Evolutionary conservation across 139 green algal genomes (phyloP), one percentile per base, ranked within the genome.

Genomic region (Chlamydomonas applanata): DNA sequence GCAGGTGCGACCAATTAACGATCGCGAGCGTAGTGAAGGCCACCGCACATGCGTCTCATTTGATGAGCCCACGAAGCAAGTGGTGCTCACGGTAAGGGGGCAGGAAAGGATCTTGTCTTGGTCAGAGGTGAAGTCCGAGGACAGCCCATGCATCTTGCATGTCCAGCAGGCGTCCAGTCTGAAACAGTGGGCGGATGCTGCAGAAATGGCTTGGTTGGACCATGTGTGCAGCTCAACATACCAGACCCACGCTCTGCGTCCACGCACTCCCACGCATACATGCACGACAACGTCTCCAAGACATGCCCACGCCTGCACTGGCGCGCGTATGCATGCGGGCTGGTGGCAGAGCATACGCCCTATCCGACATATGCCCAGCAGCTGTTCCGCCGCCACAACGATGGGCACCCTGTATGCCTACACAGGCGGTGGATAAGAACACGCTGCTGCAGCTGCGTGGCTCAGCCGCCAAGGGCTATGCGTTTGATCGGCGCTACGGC

Each of bases 391-490:
- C n/a, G 25, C 53, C 35, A 11, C 27, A 54, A 36, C 17, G 4
- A 35, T 73, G 27, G 24, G 40, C 27, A 63, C 30, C 2, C 14
- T 16, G 20, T 16, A 52, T 14, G 3, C 73, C 64, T 9, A 11
- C 49, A 61, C 85, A 93, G 88, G 88, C 88, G 19, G 86, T 91
- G 40, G 82, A 91, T 78, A 87, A 82, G 46, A 84, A 82, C 64
- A 89, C 88, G 0, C 69, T 93, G 3, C 66, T 88, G 27, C 86
- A 91, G 69, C 78, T 91, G 46, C 62, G 82, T 5, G 86, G 86
- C 5, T 62, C 75, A 3, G 73, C 83, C 14, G 86, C 84, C 34
- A 90, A 87, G 36, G 86, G 79, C 22, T 93, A 88, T 73, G 84
- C 83, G 0, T 91, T 93, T 73, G 86, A 93, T 56, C 29, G 79